Evolutionary conservation across 306 rosid species (phyloP), one percentile per base, ranked within the genome.

Genomic region (Castanopsis chinensis): DNA sequence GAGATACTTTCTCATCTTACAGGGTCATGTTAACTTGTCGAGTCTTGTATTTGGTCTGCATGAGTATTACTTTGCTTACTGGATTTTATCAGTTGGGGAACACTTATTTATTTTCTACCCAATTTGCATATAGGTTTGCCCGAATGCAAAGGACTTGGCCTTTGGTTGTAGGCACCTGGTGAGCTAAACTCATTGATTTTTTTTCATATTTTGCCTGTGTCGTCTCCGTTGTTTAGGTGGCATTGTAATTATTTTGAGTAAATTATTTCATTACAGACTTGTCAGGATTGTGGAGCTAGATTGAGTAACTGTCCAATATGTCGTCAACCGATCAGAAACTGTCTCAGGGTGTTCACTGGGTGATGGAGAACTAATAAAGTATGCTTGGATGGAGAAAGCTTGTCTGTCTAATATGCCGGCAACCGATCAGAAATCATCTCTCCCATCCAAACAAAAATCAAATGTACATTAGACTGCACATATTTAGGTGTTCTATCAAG

Each of bases 161-260:
- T 94, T 94, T 77, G 87, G 86, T 33, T 94, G 97, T 78, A 95
- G 97, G 14, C 99, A 94, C 90, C 83, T 91, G 99, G 97, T 94
- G 80, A 86, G 92, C 71, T 72, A 49, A 45, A 11, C 52, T 45
- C 78, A 41, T n/a, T 68, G 49, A 67, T n/a, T n/a, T 30, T 17
- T 37, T 73, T 64, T 18, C 20, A 67, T 30, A 17, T 37, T 73
- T 64, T 18, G 21, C 19, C 57, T 8, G 33, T 51, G 70, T 65
- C n/a, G 0, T 72, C 55, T 37, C 60, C 52, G n/a, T 1, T 11
- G 7, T 61, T 45, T 63, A 12, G 45, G 14, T 67, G 63, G 27
- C 17, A 7, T 72, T 27, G 20, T 56, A 23, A 61, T 57, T n/a
- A 60, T 37, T 35, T 60, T 61, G 73, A 15, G 37, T 73, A 74